phyloP scores from a whole-genome alignment of 2,329 filamentous ascomycete species.

The Trichoderma sp. region DNA sequence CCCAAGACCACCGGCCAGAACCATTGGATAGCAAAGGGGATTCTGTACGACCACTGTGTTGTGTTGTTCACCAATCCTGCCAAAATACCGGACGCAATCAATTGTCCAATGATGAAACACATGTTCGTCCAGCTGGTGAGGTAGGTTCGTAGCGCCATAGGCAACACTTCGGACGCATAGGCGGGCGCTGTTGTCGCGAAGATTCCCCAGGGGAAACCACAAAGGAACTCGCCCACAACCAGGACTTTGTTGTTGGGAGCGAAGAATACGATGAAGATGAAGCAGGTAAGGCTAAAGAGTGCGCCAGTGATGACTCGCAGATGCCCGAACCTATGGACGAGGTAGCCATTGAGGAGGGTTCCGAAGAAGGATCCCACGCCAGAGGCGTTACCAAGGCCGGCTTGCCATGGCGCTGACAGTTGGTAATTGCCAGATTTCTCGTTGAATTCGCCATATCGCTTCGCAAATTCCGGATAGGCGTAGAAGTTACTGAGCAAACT shows the following conservation, averaged over 20 bases:
- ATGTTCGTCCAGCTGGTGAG: constrained; percentile 51
- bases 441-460: constrained; percentile 22
- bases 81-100: constrained; percentile 43
- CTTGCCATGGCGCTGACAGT: constrained; percentile 53
- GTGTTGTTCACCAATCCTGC: constrained; percentile 33
- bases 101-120: constrained; percentile 50
- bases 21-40: constrained; percentile 54
- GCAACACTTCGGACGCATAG: constrained; percentile 49
- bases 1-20: constrained; percentile 48
- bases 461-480: constrained; percentile 34
- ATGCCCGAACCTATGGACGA: constrained; percentile 46
- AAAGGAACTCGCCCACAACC: constrained; percentile 47
- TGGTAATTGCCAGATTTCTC: constrained; percentile 35
- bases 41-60: constrained; percentile 48
- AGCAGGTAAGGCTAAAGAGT: constrained; percentile 37
- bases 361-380: constrained; percentile 52
- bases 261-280: constrained; percentile 53
- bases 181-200: constrained; percentile 49
- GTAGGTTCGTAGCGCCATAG: constrained; percentile 45
- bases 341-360: constrained; percentile 47
- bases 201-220: constrained; percentile 49
- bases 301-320: constrained; percentile 34
- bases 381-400: constrained; percentile 47
- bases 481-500: constrained; percentile 42
- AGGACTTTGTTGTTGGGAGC: constrained; percentile 42